Conservation (phyloP, 2,329 filamentous ascomycete genomes). For the Colletotrichum limetticola region DNA sequence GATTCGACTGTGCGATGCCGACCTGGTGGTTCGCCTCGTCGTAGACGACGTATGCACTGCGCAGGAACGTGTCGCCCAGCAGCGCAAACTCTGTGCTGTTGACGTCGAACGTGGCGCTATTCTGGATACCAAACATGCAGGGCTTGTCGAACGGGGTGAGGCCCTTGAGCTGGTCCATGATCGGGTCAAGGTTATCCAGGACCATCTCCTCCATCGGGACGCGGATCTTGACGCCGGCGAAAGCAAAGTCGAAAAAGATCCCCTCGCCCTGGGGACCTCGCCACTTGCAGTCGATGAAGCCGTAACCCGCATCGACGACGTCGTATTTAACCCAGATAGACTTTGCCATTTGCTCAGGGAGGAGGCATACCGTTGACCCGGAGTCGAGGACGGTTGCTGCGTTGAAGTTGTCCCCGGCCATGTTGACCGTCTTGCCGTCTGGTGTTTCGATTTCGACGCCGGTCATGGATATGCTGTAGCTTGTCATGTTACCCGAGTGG, state of each 20-base stretch:
- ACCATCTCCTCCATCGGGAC: constrained; percentile 71
- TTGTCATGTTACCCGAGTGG: constrained; percentile 49
- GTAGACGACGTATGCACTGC: constrained; percentile 81
- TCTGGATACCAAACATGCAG: constrained; percentile 65
- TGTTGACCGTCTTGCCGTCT: constrained; percentile 40
- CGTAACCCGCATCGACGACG: constrained; percentile 63
- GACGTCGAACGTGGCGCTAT: constrained; percentile 72
- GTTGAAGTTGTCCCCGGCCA: constrained; percentile 49
- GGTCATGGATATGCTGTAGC: constrained; percentile 52
- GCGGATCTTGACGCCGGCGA: constrained; percentile 55
- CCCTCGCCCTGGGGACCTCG: constrained; percentile 44
- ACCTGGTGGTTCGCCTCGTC: constrained; percentile 78
- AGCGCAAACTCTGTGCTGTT: constrained; percentile 67
- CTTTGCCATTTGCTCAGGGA: constrained; percentile 65
- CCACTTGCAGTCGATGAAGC: constrained; percentile 70
- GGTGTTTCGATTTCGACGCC: constrained; percentile 46
- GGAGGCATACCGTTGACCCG: constrained; percentile 73
- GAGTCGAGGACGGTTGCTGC: constrained; percentile 75
- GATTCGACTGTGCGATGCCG: constrained; percentile 67
- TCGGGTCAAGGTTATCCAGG: constrained; percentile 46
- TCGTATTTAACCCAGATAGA: constrained; percentile 68
- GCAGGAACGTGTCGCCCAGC: constrained; percentile 76
- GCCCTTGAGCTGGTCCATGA: constrained; percentile 50
- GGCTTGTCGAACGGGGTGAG: constrained; percentile 52
- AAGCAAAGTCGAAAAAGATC: constrained; percentile 53